These are phyloP conservation scores for Alternaria sp. DNA, from an alignment of 2,329 filamentous ascomycete species.

Conservation along the genomic window DNA sequence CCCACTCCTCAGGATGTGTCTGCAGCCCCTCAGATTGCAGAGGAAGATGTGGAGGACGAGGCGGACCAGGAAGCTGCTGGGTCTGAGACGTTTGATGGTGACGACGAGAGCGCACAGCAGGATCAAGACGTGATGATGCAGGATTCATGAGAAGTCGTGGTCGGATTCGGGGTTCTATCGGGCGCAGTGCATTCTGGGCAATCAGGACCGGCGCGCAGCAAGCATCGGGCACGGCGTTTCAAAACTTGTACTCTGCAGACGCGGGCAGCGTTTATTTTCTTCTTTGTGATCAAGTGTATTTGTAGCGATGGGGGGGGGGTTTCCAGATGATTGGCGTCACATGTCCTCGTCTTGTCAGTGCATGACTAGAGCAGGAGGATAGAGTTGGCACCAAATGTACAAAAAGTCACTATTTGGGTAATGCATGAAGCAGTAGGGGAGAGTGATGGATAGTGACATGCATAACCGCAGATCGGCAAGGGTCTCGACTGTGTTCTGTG, in stretches of 20 bases:
- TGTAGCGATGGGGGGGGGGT: slow-evolving; percentile 4
- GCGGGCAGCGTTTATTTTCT: slow-evolving; percentile 11
- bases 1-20: slow-evolving; percentile 3
- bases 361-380: slow-evolving; percentile 11
- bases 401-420: slow-evolving; percentile 14
- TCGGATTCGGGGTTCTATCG: slow-evolving; percentile 26
- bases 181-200: slow-evolving; percentile 26
- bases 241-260: slow-evolving; percentile 22
- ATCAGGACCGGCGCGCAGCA: slow-evolving; percentile 12
- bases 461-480: slow-evolving; percentile 16
- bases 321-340: slow-evolving; percentile 3
- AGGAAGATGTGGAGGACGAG: slow-evolving; percentile 13
- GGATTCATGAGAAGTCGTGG: slow-evolving; percentile 31
- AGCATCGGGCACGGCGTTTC: slow-evolving; percentile 43
- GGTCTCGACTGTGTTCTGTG: slow-evolving; percentile 23
- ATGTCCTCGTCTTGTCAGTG: slow-evolving; percentile 1
- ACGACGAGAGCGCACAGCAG: slow-evolving; percentile 32
- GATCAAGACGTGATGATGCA: slow-evolving; percentile 47
- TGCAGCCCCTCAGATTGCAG: not conserved
- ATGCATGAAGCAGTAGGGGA: slow-evolving; percentile 16
- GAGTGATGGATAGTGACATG: slow-evolving; percentile 16
- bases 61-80: slow-evolving; percentile 10
- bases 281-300: slow-evolving; percentile 9
- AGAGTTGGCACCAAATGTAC: slow-evolving; percentile 12
- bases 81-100: slow-evolving; percentile 36